Evolutionary conservation across 2,329 filamentous ascomycete species (phyloP), one percentile per base, ranked within the genome.

Genomic region (Ceratocystis colombiana): DNA sequence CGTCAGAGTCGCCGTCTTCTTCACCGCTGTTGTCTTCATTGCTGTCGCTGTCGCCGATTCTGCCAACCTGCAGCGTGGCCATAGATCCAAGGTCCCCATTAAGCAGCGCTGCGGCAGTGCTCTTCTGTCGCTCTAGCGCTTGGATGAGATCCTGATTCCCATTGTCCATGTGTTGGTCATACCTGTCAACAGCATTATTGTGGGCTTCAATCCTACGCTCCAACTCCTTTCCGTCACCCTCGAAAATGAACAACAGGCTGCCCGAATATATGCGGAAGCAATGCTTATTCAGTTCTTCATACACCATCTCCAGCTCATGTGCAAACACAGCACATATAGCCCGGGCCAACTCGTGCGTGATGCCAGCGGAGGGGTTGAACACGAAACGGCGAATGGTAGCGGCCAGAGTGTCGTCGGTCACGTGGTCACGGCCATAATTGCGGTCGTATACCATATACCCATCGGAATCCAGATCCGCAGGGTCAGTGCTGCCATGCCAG

Each of bases 241-340:
- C 84, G 46, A 84, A 86, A 1, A 86, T 80, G 67, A 87, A 86
- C 0, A 87, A 78, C 28, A 87, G 73, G 65, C 82, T 84, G 0
- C 82, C 75, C 10, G 83, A 87, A 72, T 82, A 87, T 83, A 87
- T 87, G 70, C 83, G 80, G 69, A 79, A 84, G 72, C 85, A 82
- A 68, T 85, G 78, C 0, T 72, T 74, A 61, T 80, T 75, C n/a
- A 87, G 73, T 0, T 84, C 77, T 1, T 80, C 72, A 69, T 83
- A 77, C 0, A 86, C 80, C 64, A 72, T 77, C 70, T 75, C 75
- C 55, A 87, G 75, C 45, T 85, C 83, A 3, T 75, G 73, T 2
- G 78, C 75, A 71, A 87, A 86, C 3, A 78, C 79, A 2, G 77
- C 74, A 5, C 82, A 81, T 1, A 87, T 77, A 12, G 80, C 76